Evolutionary conservation across 148 eudicot genomes (phyloP).

Genomic region (Diospyros kaki): DNA sequence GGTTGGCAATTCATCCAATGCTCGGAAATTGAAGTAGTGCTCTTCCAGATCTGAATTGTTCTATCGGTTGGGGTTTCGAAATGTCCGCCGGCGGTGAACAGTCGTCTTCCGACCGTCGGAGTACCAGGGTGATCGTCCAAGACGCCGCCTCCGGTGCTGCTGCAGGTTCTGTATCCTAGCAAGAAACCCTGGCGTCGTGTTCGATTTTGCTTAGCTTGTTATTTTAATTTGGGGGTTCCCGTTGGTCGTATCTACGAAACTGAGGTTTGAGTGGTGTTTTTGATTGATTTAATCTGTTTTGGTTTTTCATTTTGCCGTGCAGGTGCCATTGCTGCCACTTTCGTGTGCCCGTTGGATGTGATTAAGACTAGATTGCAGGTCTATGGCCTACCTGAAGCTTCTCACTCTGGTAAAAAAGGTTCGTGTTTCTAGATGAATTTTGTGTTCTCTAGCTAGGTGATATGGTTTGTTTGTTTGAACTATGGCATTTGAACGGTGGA

Average conservation of each 20-base stretch:
- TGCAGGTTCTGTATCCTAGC: constrained; percentile 38
- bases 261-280: neutral
- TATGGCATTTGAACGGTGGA: neutral
- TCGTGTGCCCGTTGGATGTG: constrained; percentile 86
- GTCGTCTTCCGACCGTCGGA: constrained; percentile 30
- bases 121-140: constrained; percentile 35
- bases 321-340: constrained; percentile 92
- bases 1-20: neutral
- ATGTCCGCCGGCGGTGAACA: constrained; percentile 28
- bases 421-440: neutral
- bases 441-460: neutral
- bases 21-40: neutral
- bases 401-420: constrained; percentile 55
- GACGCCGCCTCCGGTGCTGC: constrained; percentile 81
- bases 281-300: neutral
- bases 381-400: constrained; percentile 49
- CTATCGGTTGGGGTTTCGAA: neutral
- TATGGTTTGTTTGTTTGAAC: constrained; percentile 3
- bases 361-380: constrained; percentile 91
- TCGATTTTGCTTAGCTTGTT: neutral
- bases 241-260: too few relatives aligned
- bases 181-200: neutral
- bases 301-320: neutral
- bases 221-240: neutral
- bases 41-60: neutral